Evolutionary conservation across 2,329 filamentous ascomycete species (phyloP).

Genomic region (Raffaelea arxii): DNA sequence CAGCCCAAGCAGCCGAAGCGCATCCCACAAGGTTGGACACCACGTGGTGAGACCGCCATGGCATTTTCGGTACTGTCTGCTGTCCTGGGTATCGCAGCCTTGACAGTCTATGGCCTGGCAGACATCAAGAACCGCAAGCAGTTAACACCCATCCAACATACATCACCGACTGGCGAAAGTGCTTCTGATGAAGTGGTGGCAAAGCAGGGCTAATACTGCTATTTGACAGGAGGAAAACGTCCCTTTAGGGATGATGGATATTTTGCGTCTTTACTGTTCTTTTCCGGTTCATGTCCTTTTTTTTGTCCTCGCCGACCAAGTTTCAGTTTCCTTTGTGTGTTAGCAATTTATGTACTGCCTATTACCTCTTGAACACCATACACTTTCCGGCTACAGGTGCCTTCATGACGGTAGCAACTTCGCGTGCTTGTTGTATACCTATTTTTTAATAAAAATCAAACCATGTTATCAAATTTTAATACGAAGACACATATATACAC

Average conservation of each 20-base stretch:
- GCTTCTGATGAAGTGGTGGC: slow-evolving; percentile 2
- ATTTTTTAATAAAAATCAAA: too few species aligned
- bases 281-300: too few species aligned
- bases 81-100: slow-evolving; percentile 55
- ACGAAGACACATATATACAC: too few species aligned
- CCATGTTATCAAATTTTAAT: too few species aligned
- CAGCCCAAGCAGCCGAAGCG: slow-evolving; percentile 12
- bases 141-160: not conserved
- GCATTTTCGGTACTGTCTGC: slow-evolving; percentile 65
- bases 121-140: slow-evolving; percentile 14
- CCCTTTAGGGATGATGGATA: slow-evolving; percentile 86
- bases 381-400: too few species aligned
- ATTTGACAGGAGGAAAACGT: too few species aligned
- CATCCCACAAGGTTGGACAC: slow-evolving; percentile 36
- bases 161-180: not conserved
- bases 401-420: too few species aligned
- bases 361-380: too few species aligned
- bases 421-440: too few species aligned
- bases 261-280: not conserved
- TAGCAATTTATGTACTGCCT: too few species aligned
- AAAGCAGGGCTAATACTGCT: too few species aligned
- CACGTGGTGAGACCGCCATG: slow-evolving; percentile 62
- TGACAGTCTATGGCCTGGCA: slow-evolving; percentile 56
- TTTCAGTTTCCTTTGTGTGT: not conserved
- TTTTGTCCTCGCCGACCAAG: not conserved